Evolutionary conservation across 2,329 filamentous ascomycete species (phyloP), one percentile per base, ranked within the genome.

Genomic region (Shiraia bambusicola): DNA sequence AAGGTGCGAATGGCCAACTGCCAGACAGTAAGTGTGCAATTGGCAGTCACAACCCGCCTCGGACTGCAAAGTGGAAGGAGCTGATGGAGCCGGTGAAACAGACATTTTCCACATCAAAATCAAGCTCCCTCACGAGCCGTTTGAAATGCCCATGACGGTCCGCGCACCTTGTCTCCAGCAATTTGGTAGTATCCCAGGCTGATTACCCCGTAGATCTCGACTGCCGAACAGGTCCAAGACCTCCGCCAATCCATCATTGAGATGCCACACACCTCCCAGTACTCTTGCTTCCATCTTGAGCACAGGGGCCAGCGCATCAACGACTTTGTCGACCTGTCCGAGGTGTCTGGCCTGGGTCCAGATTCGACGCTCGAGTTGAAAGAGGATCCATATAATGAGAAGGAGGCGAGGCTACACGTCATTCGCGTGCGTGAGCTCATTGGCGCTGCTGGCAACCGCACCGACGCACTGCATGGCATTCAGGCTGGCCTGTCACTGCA

Each of bases 201-300:
- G 45, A 71, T 49, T 45, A 39, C 41, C 47, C 24, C 59, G n/a
- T n/a, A 93, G 87, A 87, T 95, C 42, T 92, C 89, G 29, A 85
- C 85, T 54, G 87, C 95, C 76, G 94, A 98, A 73, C 92, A 96
- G 70, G 86, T 97, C 48, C 93, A 97, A 72, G 93, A 98, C 76
- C 84, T 98, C 59, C 88, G 93, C 55, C 93, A 97, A 72, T 92
- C 91, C 49, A 87, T 98, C 67, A 90, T 96, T 72, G 93, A 98
- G 72, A 80, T 90, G 35, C 93, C 93, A 4, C 80, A 86, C 46
- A 94, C 92, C 37, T 93, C 96, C 74, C 90, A 95, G 71, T 96
- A 96, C 76, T 95, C 93, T 38, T 98, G 93, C 77, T 98, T 98
- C 76, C 93, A 98, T 73, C 83, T 98, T 60, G 91, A 97, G 73